Evolutionary conservation across 352 stramenopile genomes (phyloP).

Genomic region (Plasmopara viticola): DNA sequence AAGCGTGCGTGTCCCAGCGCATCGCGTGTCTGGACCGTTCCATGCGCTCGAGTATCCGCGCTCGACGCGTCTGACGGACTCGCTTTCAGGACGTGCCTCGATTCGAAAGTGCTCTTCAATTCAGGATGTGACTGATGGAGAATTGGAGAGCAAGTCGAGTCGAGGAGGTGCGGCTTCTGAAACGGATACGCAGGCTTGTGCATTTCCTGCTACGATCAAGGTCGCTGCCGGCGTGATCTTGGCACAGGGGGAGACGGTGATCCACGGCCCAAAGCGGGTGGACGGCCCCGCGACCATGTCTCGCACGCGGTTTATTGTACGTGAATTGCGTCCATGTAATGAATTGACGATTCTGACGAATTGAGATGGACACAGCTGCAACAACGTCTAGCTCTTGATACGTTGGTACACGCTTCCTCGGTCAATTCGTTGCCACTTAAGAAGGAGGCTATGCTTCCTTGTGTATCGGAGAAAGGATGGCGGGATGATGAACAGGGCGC

Average conservation of each 20-base stretch:
- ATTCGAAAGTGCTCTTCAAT: constrained; percentile 11
- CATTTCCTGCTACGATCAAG: constrained; percentile 22
- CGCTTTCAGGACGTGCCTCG: constrained; percentile 16
- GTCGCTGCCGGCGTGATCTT: constrained; percentile 40
- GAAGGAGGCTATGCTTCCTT: constrained; percentile 8
- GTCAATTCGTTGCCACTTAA: constrained; percentile 13
- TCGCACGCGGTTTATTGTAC: constrained; percentile 59
- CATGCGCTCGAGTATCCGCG: neutral
- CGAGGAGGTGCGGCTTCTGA: constrained; percentile 17
- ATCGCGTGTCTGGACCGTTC: no score
- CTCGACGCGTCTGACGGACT: constrained; percentile 18
- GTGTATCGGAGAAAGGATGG: constrained; percentile 16
- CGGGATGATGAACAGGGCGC: constrained; percentile 37
- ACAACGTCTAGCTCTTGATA: constrained; percentile 45
- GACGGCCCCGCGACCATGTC: constrained; percentile 52
- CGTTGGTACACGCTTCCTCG: constrained; percentile 27
- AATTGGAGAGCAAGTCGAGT: constrained; percentile 9
- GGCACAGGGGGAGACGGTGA: constrained; percentile 31
- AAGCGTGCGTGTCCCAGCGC: no score
- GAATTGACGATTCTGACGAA: neutral
- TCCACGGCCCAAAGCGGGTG: constrained; percentile 35
- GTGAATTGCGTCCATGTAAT: constrained; percentile 2
- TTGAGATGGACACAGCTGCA: constrained; percentile 32
- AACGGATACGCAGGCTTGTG: constrained; percentile 18
- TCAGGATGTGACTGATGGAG: constrained; percentile 15